Evolutionary conservation across 306 rosid genomes (phyloP).

Genomic region (Boehmeria nivea): DNA sequence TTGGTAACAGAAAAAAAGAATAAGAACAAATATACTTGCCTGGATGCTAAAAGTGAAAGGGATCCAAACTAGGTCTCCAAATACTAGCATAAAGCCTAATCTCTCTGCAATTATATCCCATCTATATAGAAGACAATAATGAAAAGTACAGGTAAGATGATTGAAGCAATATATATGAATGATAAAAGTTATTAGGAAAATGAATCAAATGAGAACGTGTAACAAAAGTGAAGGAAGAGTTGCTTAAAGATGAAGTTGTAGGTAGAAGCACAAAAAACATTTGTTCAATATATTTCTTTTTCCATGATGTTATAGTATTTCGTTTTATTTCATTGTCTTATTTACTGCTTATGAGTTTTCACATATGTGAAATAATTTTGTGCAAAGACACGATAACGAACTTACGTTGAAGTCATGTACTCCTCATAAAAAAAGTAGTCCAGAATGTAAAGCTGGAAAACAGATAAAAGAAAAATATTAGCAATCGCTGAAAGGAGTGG

Average conservation of each 20-base stretch:
- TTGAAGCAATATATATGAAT: neutral
- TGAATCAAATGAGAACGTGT: neutral
- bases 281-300: no score
- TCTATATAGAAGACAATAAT: constrained; percentile 34
- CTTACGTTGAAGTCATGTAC: constrained; percentile 99
- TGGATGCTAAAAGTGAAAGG: constrained; percentile 94
- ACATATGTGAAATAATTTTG: no score
- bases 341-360: no score
- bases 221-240: neutral
- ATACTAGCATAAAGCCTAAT: constrained; percentile 92
- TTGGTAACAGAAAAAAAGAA: neutral
- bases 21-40: constrained; percentile 29
- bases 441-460: constrained; percentile 71
- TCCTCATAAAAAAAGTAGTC: constrained; percentile 92
- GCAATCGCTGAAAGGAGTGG: constrained; percentile 1
- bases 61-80: constrained; percentile 98
- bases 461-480: constrained; percentile 15
- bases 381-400: neutral
- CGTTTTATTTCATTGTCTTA: no score
- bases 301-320: neutral
- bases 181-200: neutral
- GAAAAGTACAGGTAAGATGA: neutral
- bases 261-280: no score
- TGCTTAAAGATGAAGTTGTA: neutral
- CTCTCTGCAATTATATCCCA: constrained; percentile 99